Conservation (phyloP, 768 basidiomycete species). For the Rhizopogon salebrosus region DNA sequence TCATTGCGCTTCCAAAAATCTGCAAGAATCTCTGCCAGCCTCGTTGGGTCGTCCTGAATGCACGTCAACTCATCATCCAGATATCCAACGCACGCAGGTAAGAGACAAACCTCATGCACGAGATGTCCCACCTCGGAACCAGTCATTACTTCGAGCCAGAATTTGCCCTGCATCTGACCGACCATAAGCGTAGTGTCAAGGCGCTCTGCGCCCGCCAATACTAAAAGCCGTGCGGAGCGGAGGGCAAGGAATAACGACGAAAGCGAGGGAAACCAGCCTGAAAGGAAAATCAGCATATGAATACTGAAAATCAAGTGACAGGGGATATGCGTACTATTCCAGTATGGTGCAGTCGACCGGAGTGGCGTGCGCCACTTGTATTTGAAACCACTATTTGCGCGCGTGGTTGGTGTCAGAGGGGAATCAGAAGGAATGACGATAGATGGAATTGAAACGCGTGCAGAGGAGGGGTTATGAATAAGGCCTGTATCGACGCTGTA, state of each 20-base stretch:
- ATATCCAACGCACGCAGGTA: neutral
- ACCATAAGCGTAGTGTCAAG: constrained; percentile 94
- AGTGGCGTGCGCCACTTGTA: constrained; percentile 85
- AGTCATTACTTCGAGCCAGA: constrained; percentile 80
- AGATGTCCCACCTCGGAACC: constrained; percentile 82
- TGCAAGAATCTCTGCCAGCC: constrained; percentile 72
- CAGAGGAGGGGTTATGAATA: constrained; percentile 77
- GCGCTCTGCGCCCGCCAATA: constrained; percentile 90
- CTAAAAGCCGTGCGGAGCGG: constrained; percentile 77
- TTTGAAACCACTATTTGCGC: constrained; percentile 15
- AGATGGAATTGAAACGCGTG: constrained; percentile 83
- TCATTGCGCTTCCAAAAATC: constrained; percentile 94
- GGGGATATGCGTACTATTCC: constrained; percentile 57
- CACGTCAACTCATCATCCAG: neutral
- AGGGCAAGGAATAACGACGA: constrained; percentile 75
- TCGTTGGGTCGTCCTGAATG: constrained; percentile 79
- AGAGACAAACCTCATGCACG: constrained; percentile 74
- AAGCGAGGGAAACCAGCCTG: constrained; percentile 89
- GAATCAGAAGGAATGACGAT: constrained; percentile 53
- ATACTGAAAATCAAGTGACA: constrained; percentile 2
- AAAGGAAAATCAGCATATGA: neutral
- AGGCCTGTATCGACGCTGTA: constrained; percentile 73
- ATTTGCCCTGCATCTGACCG: constrained; percentile 95
- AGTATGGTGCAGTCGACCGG: constrained; percentile 80
- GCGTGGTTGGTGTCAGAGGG: constrained; percentile 22